Evolutionary conservation across 495 filamentous ascomycete species (phyloP), one percentile per base, ranked within the genome.

Genomic region (Pyrenopolyporus hunteri): DNA sequence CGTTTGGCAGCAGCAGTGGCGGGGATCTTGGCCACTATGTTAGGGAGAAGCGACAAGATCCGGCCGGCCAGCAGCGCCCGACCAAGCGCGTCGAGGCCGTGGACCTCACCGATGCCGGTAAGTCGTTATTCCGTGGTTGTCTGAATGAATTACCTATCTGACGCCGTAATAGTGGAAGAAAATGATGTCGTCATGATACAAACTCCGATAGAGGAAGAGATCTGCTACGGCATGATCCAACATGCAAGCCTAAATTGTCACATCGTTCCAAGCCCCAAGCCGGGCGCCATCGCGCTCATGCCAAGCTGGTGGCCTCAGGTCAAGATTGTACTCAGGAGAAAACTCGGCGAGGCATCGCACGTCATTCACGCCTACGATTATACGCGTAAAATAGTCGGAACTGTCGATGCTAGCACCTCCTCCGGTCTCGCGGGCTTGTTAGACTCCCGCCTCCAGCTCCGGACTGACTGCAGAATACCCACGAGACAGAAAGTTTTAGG

Each of bases 201-300:
- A 8, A 57, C 75, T 42, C 33, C 68, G 4, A 74, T 59, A 17
- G 76, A 81, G 14, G 82, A 87, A 64, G 86, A 91, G 64, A 89
- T 97, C 20, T 97, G 94, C 74, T 92, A 90, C 69, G 94, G 94
- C 6, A 87, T 86, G 70, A 68, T 97, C 14, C 84, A 91, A 31
- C 79, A 80, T 14, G 86, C 87, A 3, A 86, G 74, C 45, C 76
- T 96, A 53, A 87, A 87, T 32, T 87, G 89, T 14, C 79, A 85
- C 58, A 67, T 74, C 10, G 82, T 96, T 1, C 93, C 87, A 3
- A 75, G 72, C 2, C 82, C 89, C 0, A 87, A 84, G 57, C 85
- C 86, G 2, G 76, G 78, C 11, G 73, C 78, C n/a, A 78, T 83
- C 43, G 72, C 78, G 10, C 61, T 73, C n/a, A 78, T 85, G 39